Evolutionary conservation across 306 rosid genomes (phyloP), one percentile per base, ranked within the genome.

Genomic region (Coriaria nepalensis): DNA sequence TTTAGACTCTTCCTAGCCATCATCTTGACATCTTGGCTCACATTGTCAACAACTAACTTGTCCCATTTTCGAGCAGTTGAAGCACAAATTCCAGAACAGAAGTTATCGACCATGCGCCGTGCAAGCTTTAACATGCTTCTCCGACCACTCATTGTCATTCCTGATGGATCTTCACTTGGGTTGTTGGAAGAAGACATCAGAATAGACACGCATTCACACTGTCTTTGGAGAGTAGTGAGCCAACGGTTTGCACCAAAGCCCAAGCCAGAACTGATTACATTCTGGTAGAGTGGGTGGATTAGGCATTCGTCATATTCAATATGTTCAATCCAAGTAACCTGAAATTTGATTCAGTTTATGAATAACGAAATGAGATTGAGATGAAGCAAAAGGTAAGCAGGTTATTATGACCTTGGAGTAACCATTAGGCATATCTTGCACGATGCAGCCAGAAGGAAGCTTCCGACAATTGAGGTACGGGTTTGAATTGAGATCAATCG

Each of bases 311-410:
- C 83, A 49, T 79, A 84, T 35, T 84, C 92, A 6, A 73, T 54
- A 55, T 90, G 97, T 32, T 90, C 97, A n/a, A 90, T 61, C 94
- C 94, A 90, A 5, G 77, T 85, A 49, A 90, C 75, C 97, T 90
- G 63, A 60, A 77, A 63, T 11, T 50, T 29, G 50, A 20, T 1
- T 20, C 29, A 20, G 29, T 20, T 20, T 20, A 20, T 20, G 29
- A 20, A 11, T 41, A 40, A 32, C 5, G 11, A 29, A 41, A 39
- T 8, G 35, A 12, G 9, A 60, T 9, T 45, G 42, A 52, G 45
- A 47, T 29, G 46, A 57, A 39, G 9, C 32, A 43, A 43, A 56
- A 7, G 41, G 12, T 15, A 11, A 42, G 50, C 15, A 5, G 47
- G 15, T 32, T 50, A 35, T 7, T 33, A 33, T 67, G 77, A 78